Percentiles rank a stretch among this genome's conserved stretches.
phyloP scores from a whole-genome alignment of 306 rosid species.

The Begonia fuchsioides region DNA sequence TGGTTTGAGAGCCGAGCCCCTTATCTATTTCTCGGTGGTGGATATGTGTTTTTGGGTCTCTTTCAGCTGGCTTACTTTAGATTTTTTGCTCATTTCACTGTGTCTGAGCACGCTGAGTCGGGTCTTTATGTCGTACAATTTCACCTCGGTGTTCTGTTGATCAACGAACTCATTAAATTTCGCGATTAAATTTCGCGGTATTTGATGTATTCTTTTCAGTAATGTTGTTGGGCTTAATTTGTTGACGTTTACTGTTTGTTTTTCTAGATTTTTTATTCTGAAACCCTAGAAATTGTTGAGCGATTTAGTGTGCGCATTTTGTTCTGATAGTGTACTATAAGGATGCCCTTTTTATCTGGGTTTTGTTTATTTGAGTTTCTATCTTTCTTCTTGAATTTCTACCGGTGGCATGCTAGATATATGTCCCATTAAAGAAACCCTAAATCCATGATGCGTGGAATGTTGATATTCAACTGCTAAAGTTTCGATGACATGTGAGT shows the following conservation, averaged over 20 bases:
- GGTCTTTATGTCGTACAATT: not conserved
- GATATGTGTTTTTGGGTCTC: not conserved
- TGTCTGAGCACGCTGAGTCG: not conserved
- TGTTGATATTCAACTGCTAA: no score
- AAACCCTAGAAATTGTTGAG: conserved; percentile 6
- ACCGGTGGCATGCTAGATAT: no score
- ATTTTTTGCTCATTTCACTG: conserved; percentile 1
- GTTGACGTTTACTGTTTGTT: conserved; percentile 4
- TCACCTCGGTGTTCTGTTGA: not conserved
- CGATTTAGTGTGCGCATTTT: not conserved
- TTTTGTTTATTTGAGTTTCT: no score
- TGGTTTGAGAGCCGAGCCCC: not conserved
- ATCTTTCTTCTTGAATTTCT: no score
- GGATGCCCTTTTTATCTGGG: not conserved
- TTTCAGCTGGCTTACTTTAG: conserved; percentile 2
- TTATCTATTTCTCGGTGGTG: not conserved
- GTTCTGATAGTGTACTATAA: not conserved
- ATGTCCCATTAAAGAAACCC: no score
- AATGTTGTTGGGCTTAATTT: not conserved
- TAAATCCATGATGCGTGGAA: no score
- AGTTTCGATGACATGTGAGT: no score
- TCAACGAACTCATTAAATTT: not conserved
- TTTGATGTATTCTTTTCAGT: conserved; percentile 2
- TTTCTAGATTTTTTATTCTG: conserved; percentile 4
- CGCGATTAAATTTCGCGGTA: no score